Evolutionary conservation across 1,284 basidiomycete genomes (phyloP), one percentile per base, ranked within the genome.

Genomic region (Neonothopanus nambi): DNA sequence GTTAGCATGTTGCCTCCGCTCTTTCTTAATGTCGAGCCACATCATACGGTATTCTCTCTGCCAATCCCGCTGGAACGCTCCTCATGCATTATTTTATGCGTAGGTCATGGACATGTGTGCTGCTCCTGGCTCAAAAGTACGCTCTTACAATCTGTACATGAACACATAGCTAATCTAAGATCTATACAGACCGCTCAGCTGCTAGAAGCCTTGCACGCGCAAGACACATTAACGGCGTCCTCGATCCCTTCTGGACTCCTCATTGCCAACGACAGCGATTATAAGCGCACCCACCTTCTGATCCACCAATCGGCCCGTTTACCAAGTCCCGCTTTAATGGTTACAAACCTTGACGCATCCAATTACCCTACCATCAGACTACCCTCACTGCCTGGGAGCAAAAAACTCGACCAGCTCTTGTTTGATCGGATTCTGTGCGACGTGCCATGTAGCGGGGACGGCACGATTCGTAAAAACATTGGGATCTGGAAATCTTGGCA

Each of bases 1-100:
- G 97, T 99, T 50, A 97, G 94, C 65, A 99, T 99, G 97, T 78
- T 99, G 20, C 97, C 97, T 3, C 96, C 97, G 1, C 80, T 99
- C 2, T 88, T 99, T 63, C 81, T 99, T 46, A 91, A 96, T 57
- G 93, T 99, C n/a, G 79, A 93, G 65, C 91, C 95, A 0, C 88
- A 95, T 67, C 95, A 98, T 65, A 77, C 76, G 58, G 93, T 91
- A 58, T 56, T 79, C 67, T 35, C 30, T 17, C 48, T 6, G 24
- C 36, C 12, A 26, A 47, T 21, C 48, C 2, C 35, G 8, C 30
- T 48, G n/a, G 30, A 24, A 42, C 8, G 12, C 49, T 18, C 36
- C 52, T 24, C 48, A 4, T 46, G 21, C 8, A 45, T 43, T 53
- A 45, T 51, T 57, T 57, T 30, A 17, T 21, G 23, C 51, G 2